phyloP scores from a whole-genome alignment of 2,329 filamentous ascomycete genomes.

The Thielaviopsis populi region DNA sequence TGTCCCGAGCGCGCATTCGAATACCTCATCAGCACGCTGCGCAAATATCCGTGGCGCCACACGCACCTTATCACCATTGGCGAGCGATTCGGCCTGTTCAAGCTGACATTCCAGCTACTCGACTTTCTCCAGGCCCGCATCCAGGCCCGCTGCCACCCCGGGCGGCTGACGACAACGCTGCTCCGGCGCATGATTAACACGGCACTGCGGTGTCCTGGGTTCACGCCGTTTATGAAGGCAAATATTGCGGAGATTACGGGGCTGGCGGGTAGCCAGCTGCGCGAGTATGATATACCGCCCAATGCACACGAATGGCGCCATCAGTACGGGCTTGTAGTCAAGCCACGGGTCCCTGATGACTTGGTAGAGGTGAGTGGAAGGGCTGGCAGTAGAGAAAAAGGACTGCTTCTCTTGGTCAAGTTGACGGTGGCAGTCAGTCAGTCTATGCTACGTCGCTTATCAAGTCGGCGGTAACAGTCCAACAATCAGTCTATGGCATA shows the following conservation, averaged over 20 bases:
- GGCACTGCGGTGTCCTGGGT: slow-evolving; percentile 43
- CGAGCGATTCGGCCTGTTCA: slow-evolving; percentile 39
- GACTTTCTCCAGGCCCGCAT: slow-evolving; percentile 31
- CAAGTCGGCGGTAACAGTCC: neutral
- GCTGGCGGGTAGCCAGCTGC: slow-evolving; percentile 25
- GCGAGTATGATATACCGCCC: slow-evolving; percentile 33
- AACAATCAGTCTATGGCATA: neutral
- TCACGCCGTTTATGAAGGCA: slow-evolving; percentile 47
- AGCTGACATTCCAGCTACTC: slow-evolving; percentile 36
- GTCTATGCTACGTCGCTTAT: neutral
- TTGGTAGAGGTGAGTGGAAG: slow-evolving; percentile 37
- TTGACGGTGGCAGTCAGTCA: no score
- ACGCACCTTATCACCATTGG: slow-evolving; percentile 41
- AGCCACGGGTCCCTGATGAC: slow-evolving; percentile 34
- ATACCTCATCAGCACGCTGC: slow-evolving; percentile 47
- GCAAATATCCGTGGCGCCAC: slow-evolving; percentile 49
- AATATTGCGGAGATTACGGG: slow-evolving; percentile 34
- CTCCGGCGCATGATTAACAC: slow-evolving; percentile 37
- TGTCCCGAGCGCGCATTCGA: slow-evolving; percentile 52
- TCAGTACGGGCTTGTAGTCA: slow-evolving; percentile 36
- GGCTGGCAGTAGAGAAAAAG: no score
- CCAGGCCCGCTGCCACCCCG: slow-evolving; percentile 25
- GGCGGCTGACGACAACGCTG: slow-evolving; percentile 38
- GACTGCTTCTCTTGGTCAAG: no score
- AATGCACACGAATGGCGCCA: slow-evolving; percentile 36